phyloP scores from a whole-genome alignment of 306 rosid species.

The Canavalia gladiata region DNA sequence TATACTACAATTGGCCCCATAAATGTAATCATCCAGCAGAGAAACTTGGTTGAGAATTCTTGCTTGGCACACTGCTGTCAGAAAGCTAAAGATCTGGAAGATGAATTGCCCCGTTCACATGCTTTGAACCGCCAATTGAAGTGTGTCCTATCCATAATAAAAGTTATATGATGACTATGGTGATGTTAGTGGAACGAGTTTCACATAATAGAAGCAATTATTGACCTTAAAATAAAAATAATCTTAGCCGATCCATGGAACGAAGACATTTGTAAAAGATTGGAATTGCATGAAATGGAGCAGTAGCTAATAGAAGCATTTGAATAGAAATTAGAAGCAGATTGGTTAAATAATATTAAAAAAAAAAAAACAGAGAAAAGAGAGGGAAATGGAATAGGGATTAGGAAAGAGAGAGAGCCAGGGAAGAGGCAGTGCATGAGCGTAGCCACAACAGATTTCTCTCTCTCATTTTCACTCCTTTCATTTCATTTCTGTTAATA shows the following conservation, averaged over 20 bases:
- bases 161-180: background rate
- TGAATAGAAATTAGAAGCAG: too few species aligned
- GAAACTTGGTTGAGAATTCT: constrained; percentile 9
- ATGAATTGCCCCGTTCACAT: background rate
- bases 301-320: background rate
- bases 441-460: constrained; percentile 60
- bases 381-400: background rate
- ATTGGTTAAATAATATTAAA: background rate
- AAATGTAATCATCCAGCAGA: background rate
- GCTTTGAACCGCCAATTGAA: constrained; percentile 26
- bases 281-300: background rate
- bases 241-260: background rate
- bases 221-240: constrained; percentile 5
- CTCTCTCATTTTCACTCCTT: background rate
- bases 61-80: background rate
- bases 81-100: background rate
- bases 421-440: constrained; percentile 99
- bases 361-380: background rate
- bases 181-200: constrained; percentile 6
- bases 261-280: too few species aligned
- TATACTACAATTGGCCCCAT: background rate
- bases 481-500: constrained; percentile 49
- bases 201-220: background rate
- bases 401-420: constrained; percentile 63
- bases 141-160: background rate